These are phyloP conservation scores for Colletotrichum chrysophilum DNA, from an alignment of 2,329 filamentous ascomycete genomes.

Conservation along the genomic window DNA sequence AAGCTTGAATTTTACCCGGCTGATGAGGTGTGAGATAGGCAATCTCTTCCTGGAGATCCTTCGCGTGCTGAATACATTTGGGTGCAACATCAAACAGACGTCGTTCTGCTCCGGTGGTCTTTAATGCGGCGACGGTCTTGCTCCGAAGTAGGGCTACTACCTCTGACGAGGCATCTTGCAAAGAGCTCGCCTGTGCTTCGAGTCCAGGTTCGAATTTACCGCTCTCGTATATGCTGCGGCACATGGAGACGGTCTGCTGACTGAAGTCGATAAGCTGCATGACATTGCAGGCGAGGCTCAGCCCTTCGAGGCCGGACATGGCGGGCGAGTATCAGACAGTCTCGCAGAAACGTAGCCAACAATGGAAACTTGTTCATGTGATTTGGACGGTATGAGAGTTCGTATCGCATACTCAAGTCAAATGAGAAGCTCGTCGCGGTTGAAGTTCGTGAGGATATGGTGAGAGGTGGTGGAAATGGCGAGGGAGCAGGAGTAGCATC, in stretches of 20 bases:
- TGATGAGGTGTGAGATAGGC: neutral
- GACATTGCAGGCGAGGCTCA: neutral
- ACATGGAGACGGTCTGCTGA: neutral
- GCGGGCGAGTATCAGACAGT: neutral
- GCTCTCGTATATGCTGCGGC: neutral
- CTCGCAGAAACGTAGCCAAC: neutral
- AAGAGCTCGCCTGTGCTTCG: neutral
- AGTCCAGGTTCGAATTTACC: neutral
- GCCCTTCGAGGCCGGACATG: neutral
- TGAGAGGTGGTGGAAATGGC: neutral
- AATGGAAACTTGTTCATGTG: neutral
- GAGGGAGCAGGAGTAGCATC: neutral
- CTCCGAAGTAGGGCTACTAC: accelerated
- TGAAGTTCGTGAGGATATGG: neutral
- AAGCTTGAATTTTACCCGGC: neutral
- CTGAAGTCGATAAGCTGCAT: neutral
- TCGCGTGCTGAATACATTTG: neutral
- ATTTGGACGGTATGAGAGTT: accelerated
- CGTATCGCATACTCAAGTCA: neutral
- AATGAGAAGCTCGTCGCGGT: neutral
- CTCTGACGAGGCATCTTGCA: neutral
- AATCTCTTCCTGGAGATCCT: neutral
- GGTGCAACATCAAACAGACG: neutral
- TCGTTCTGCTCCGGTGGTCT: neutral
- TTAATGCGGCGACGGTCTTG: neutral